Base-by-base conservation (phyloP, 148 eudicot genomes). In the Arctostaphylos glauca region DNA sequence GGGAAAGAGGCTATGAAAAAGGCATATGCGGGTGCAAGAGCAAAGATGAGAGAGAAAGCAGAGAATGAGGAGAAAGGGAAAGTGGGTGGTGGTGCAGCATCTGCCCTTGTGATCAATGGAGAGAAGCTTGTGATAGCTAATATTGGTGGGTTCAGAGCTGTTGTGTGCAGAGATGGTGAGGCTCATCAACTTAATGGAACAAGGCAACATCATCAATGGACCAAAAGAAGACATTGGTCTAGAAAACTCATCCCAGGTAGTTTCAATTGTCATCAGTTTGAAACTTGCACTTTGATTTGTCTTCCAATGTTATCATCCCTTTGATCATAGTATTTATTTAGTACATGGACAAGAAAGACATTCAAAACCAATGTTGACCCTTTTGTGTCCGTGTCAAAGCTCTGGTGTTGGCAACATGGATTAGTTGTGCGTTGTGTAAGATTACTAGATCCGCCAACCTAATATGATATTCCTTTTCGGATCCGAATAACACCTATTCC, bases 71-170 rank as follows among this genome's bases (percentile, higher is more conserved):
- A 80, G 31, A 23, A 76, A 46, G 67, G 9, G 53, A 80, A 81
- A 70, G 59, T 19, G 10, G 8, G 21, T 19, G 67, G 64, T 52
- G 91, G 91, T n/a, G 87, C 93, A 52, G 92, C 89, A 60, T 91
- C 94, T 56, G 92, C 87, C 5, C 43, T 91, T 60, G 89, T 93
- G 81, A 87, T 94, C 74, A 88, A 90, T 58, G 93, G 92, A 1
- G 94, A 93, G 77, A 91, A 88, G 89, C 85, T 94, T 43, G 92
- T 94, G 86, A 87, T 90, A 50, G 94, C 94, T n/a, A 84, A 87
- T 71, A 91, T 92, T 91, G 96, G 98, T 55, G 95, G 89, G n/a
- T 90, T 90, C 70, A 89, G 84, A 81, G 93, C 90, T 78, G 87
- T 94, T 79, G 88, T 93, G 54, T 91, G 96, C 78, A 91, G 85